Evolutionary conservation across 2,329 filamentous ascomycete species (phyloP).

Genomic region (Colletotrichum paranaense): DNA sequence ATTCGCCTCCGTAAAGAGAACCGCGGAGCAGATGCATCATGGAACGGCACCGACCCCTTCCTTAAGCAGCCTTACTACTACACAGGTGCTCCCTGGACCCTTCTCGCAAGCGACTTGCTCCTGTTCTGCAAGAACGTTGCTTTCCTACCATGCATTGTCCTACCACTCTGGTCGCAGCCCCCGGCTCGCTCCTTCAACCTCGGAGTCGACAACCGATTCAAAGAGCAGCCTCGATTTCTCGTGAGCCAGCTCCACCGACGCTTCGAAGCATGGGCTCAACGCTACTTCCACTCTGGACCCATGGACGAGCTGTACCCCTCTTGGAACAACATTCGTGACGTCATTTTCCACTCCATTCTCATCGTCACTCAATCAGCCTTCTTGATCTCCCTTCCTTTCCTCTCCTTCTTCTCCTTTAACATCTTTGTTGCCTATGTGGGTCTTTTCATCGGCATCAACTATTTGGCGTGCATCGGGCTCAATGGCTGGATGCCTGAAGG

Average conservation of each 20-base stretch:
- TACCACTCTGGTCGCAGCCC: conserved; percentile 10
- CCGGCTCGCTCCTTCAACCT: conserved; percentile 18
- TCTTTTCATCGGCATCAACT: conserved; percentile 61
- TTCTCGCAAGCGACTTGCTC: conserved; percentile 5
- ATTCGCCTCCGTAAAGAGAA: background rate
- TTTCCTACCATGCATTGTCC: conserved; percentile 14
- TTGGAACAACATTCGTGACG: conserved; percentile 7
- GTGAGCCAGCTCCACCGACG: background rate
- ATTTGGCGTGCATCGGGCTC: conserved; percentile 57
- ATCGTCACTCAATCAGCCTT: conserved; percentile 64
- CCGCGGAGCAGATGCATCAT: background rate
- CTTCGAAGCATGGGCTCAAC: conserved; percentile 5
- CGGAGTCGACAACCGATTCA: background rate
- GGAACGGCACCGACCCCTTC: background rate
- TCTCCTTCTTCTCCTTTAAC: conserved; percentile 59
- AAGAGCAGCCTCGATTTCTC: conserved; percentile 3
- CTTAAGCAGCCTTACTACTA: conserved; percentile 4
- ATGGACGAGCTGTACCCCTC: conserved; percentile 30
- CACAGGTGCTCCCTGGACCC: conserved; percentile 14
- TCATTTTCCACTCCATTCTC: conserved; percentile 7
- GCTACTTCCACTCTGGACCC: conserved; percentile 6
- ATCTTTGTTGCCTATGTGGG: conserved; percentile 50
- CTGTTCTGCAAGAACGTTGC: background rate
- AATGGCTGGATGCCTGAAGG: conserved; percentile 59
- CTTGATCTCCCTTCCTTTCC: conserved; percentile 66